Conservation (phyloP, 208 protist genomes). For the Trypanosoma brucei region DNA sequence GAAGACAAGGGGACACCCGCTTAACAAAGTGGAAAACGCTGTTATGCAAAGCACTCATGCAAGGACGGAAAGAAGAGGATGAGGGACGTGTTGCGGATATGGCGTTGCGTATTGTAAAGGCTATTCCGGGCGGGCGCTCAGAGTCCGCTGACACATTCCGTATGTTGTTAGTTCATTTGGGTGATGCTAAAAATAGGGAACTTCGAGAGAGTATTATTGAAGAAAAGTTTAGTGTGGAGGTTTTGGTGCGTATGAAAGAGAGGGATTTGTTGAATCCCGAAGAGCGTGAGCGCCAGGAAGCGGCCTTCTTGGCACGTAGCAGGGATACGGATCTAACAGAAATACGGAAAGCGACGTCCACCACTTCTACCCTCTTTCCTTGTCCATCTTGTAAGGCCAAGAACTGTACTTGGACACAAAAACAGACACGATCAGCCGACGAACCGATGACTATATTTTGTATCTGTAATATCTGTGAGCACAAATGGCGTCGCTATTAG, state of each 20-base stretch:
- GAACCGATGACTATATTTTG: constrained; percentile 98
- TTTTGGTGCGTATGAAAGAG: constrained; percentile 63
- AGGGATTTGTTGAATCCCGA: constrained; percentile 79
- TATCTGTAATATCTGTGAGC: constrained; percentile 89
- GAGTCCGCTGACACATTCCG: constrained; percentile 58
- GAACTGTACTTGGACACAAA: constrained; percentile 90
- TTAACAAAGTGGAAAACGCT: constrained; percentile 39
- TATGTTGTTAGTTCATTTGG: constrained; percentile 63
- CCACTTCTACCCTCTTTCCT: constrained; percentile 76
- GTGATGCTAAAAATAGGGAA: constrained; percentile 60
- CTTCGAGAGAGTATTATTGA: constrained; percentile 51
- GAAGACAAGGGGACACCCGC: constrained; percentile 2
- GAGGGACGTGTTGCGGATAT: constrained; percentile 29
- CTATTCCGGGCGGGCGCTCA: constrained; percentile 47
- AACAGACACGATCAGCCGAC: constrained; percentile 96
- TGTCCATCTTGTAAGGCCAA: constrained; percentile 82
- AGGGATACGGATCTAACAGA: constrained; percentile 81
- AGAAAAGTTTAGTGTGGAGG: constrained; percentile 64
- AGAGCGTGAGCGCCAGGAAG: constrained; percentile 53
- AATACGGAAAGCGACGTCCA: constrained; percentile 59
- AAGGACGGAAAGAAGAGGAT: constrained; percentile 32
- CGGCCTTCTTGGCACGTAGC: constrained; percentile 55
- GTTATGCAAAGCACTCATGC: constrained; percentile 35
- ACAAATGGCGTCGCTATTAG: constrained; percentile 69
- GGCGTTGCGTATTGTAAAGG: constrained; percentile 40